Evolutionary conservation across 2,329 filamentous ascomycete species (phyloP), one percentile per base, ranked within the genome.

Genomic region (Sphaerulina vaccinii): DNA sequence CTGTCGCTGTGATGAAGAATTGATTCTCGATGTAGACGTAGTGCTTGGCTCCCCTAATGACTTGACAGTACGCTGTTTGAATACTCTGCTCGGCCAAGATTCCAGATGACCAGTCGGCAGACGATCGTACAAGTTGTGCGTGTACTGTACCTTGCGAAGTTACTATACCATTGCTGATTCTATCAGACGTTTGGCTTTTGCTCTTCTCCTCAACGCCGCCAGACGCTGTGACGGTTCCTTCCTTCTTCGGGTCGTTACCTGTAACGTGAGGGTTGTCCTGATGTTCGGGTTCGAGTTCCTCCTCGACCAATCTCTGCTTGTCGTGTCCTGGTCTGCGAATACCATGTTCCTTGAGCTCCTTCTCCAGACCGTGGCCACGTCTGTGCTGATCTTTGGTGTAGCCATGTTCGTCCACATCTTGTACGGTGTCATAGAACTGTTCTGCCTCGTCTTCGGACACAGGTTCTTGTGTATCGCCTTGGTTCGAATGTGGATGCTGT

Each of bases 1-100:
- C 90, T 0, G 92, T 97, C 0, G 93, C 58, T 1, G 58, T 61
- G 67, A 95, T 96, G 77, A 97, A 99, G 75, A 97, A 97, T 65
- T 99, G 93, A 65, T 97, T 97, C 70, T 99, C 93, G 55, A 99
- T 96, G 73, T 97, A 99, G 19, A 99, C 87, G 62, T 84, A 96
- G 68, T 97, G 92, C 71, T 96, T 76, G 0, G 92, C 92, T 45
- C 88, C 89, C 44, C 85, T 78, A 62, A 97, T 97, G 23, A 95
- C 75, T 57, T 96, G 89, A 52, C 77, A 79, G 68, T 95, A 95
- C 0, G 90, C 89, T 62, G 90, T 95, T 61, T 93, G 88, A 52
- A 95, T 95, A 43, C 86, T 90, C 61, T 89, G 85, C 55, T 95
- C 90, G 0, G 78, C 84, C 36, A 95, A 71, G 54, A 96, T 93